Conservation (phyloP, 352 stramenopile genomes). For the Phytopythium aichiense region DNA sequence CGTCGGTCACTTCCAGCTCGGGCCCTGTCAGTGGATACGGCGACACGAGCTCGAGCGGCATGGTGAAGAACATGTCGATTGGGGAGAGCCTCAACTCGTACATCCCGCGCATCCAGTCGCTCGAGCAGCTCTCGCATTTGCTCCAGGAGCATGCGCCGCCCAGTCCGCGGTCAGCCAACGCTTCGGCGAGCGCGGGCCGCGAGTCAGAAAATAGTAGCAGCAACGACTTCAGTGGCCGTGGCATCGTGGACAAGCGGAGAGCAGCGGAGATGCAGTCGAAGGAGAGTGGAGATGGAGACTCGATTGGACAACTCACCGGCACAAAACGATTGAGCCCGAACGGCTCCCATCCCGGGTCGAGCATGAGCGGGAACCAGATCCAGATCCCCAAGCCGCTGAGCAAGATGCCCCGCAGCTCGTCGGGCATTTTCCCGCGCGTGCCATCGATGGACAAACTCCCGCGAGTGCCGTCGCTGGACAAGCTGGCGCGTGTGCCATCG, state of each 20-base stretch:
- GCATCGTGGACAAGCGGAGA: slow-evolving; percentile 13
- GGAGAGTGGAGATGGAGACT: slow-evolving; percentile 23
- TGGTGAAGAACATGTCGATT: slow-evolving; percentile 62
- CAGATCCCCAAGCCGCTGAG: slow-evolving; percentile 69
- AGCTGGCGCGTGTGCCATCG: slow-evolving; percentile 62
- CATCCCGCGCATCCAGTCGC: slow-evolving; percentile 73
- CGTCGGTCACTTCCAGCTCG: slow-evolving; percentile 4
- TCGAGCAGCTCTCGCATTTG: slow-evolving; percentile 70
- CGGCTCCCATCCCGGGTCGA: slow-evolving; percentile 12
- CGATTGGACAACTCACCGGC: slow-evolving; percentile 11
- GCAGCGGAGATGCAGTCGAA: slow-evolving; percentile 29
- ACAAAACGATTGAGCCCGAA: slow-evolving; percentile 49
- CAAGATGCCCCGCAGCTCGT: slow-evolving; percentile 79
- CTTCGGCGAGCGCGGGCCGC: not conserved
- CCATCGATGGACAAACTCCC: slow-evolving; percentile 69
- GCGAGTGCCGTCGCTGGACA: slow-evolving; percentile 51
- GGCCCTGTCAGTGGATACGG: slow-evolving; percentile 24
- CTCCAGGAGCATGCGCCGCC: slow-evolving; percentile 58
- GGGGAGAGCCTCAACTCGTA: slow-evolving; percentile 63
- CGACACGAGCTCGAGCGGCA: slow-evolving; percentile 18
- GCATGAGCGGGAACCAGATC: slow-evolving; percentile 53
- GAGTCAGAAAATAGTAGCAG: not conserved
- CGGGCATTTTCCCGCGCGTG: slow-evolving; percentile 74
- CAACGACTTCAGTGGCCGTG: not conserved
- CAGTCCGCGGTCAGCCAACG: slow-evolving; percentile 28